phyloP scores from a whole-genome alignment of 2,329 filamentous ascomycete species.

The Cytospora mali region DNA sequence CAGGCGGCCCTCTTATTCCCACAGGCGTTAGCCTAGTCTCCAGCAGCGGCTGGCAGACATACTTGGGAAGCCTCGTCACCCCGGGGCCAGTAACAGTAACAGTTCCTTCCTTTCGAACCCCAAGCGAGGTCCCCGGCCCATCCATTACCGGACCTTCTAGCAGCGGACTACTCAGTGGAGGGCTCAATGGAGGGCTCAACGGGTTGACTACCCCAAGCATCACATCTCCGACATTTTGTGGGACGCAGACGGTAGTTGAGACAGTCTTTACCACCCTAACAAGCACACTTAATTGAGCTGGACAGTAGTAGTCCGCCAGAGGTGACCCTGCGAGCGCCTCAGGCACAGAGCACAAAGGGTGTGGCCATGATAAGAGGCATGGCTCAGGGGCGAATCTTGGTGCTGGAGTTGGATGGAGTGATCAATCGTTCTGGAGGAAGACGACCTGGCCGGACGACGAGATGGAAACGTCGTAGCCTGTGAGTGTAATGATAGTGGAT shows the following conservation, averaged over 20 bases:
- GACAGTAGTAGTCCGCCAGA: background rate
- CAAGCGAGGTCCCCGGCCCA: no score
- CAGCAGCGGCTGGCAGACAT: no score
- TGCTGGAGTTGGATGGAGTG: background rate
- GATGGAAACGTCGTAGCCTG: background rate
- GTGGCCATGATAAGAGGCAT: slow-evolving; percentile 33
- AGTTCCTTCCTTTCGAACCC: no score
- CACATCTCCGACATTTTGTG: background rate
- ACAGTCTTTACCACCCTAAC: background rate
- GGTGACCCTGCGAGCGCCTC: background rate
- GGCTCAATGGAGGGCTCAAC: background rate
- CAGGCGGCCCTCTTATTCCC: no score
- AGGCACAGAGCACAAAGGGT: slow-evolving; percentile 36
- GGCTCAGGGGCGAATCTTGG: background rate
- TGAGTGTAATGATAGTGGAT: background rate
- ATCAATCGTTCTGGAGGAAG: background rate
- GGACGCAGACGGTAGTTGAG: background rate
- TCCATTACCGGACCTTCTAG: background rate
- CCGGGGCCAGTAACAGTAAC: no score
- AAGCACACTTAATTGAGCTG: background rate
- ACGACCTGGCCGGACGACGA: no score
- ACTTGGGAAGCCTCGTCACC: no score
- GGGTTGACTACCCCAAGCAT: no score
- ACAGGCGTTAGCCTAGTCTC: no score
- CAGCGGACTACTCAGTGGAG: background rate